Evolutionary conservation across 2,329 filamentous ascomycete species (phyloP), one percentile per base, ranked within the genome.

Genomic region (Ceratocystis alfenasii): DNA sequence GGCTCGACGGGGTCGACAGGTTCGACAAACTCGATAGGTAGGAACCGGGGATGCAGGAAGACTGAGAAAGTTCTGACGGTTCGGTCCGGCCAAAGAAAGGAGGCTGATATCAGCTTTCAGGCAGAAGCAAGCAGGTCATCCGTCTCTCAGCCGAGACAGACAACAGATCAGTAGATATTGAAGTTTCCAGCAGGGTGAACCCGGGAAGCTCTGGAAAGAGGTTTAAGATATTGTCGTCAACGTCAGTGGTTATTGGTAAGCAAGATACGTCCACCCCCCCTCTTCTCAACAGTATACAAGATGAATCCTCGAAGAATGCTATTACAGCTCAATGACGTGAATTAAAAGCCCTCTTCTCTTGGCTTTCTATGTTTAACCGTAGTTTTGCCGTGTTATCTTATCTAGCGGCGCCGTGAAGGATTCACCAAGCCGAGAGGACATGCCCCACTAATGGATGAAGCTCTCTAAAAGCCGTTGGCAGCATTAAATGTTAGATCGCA

Each of bases 311-410:
- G 3, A 28, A 53, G 3, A 41, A 20, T 15, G 7, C 48, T 20
- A 10, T 4, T 22, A 25, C 50, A 15, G 48, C 3, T 8, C 6
- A 57, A 30, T 22, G 53, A 33, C 4, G 36, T 15, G 10, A 15
- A 4, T 15, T 41, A 12, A 41, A 41, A 41, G 36, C 36, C 3
- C 10, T 41, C 15, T 2, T 8, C 10, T 41, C 15, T 2, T 8
- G 5, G 4, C 12, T 15, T 59, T 20, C 30, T 28, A 8, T 3
- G 15, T 50, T 65, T 28, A 45, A 22, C 33, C 53, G 25, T 25
- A 15, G 44, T 60, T 65, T 3, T 46, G 28, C 63, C 63, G 36
- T 0, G 6, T 36, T 63, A 63, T 65, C 63, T 65, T 65, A 65
- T 59, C 63, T 25, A 5, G 2, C 2, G 44, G 6, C 2, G 41